Conservation (phyloP, 768 basidiomycete species). For the Phanerochaete carnosa region DNA sequence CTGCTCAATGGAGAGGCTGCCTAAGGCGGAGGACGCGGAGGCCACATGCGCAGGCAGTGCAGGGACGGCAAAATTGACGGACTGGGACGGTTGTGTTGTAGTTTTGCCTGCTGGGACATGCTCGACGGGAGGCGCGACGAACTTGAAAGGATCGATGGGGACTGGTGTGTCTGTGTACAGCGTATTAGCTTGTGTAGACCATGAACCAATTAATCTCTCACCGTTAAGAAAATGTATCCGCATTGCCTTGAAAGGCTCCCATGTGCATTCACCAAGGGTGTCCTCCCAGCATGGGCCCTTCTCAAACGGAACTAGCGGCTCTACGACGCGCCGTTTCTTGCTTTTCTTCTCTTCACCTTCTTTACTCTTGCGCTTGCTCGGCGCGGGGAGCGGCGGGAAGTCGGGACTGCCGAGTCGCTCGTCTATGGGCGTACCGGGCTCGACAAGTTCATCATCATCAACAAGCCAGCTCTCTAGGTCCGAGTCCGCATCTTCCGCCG, state of each 20-base stretch:
- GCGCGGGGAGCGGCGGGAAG: constrained; percentile 32
- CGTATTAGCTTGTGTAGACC: neutral
- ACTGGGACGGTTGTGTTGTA: constrained; percentile 8
- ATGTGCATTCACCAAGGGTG: constrained; percentile 59
- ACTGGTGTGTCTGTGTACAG: constrained; percentile 57
- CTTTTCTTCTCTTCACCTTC: constrained; percentile 38
- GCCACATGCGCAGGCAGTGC: constrained; percentile 23
- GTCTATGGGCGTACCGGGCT: constrained; percentile 36
- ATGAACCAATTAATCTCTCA: constrained; percentile 25
- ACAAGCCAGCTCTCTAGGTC: constrained; percentile 80
- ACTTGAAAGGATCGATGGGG: constrained; percentile 78
- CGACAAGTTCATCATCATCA: constrained; percentile 62
- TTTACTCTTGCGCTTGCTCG: constrained; percentile 66
- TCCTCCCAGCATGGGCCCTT: constrained; percentile 86
- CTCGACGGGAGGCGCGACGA: constrained; percentile 49
- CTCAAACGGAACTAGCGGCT: constrained; percentile 74
- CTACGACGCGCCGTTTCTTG: constrained; percentile 76
- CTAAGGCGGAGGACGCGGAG: constrained; percentile 5
- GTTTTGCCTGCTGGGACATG: constrained; percentile 23
- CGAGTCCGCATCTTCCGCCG: constrained; percentile 62
- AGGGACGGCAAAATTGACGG: constrained; percentile 42
- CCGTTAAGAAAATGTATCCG: constrained; percentile 85
- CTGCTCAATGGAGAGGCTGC: constrained; percentile 13
- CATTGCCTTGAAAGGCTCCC: constrained; percentile 70
- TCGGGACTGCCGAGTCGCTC: constrained; percentile 33